A percentile compares a stretch with the other conserved stretches of the same genome.
Conservation (phyloP, 257 asterid genomes). For the Prunella vulgaris region DNA sequence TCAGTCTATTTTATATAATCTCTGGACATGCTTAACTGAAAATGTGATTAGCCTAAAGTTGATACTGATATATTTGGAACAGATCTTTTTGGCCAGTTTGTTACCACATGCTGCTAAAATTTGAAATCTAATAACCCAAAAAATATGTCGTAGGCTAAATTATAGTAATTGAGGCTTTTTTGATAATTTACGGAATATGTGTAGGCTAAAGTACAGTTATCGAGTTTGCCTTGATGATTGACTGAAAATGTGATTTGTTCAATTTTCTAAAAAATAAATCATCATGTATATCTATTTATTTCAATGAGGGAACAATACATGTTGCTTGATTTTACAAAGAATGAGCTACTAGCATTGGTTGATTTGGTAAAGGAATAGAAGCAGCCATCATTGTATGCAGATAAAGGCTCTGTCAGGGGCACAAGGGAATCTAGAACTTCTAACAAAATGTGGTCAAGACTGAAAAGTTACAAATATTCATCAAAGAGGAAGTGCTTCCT, state of each 20-base stretch:
- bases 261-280: slow-evolving; percentile 16
- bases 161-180: background rate
- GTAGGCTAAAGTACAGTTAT: too few species aligned
- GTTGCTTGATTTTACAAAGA: slow-evolving; percentile 24
- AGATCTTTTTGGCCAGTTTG: background rate
- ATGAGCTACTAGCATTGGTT: slow-evolving; percentile 22
- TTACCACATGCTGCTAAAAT: background rate
- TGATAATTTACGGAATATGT: background rate
- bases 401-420: slow-evolving; percentile 51
- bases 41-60: background rate
- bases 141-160: background rate
- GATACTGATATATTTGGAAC: slow-evolving; percentile 5
- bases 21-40: background rate
- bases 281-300: slow-evolving; percentile 15
- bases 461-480: slow-evolving; percentile 57
- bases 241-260: slow-evolving; percentile 1
- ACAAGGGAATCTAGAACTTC: slow-evolving; percentile 37
- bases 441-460: slow-evolving; percentile 37
- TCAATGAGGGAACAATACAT: slow-evolving; percentile 41
- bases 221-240: too few species aligned
- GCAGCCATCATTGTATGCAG: slow-evolving; percentile 38
- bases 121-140: background rate
- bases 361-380: slow-evolving; percentile 42
- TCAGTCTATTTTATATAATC: background rate
- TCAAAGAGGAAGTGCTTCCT: slow-evolving; percentile 78